Evolutionary conservation across 768 basidiomycete species (phyloP), one percentile per base, ranked within the genome.

Genomic region (Trametes punicea): DNA sequence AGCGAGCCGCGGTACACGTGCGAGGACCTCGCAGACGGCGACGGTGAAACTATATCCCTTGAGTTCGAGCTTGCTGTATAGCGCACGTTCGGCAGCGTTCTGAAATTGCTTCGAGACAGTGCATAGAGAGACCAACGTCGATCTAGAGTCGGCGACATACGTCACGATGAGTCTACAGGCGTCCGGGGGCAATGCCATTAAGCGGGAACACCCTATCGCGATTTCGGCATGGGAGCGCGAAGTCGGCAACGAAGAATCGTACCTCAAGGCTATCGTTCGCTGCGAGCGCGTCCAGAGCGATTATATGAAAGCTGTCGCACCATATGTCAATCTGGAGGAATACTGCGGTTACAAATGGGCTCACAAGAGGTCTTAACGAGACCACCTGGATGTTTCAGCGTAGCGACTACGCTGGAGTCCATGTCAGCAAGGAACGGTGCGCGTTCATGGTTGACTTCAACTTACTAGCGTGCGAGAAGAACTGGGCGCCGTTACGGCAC

Each of bases 121-220:
- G 68, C 80, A 84, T 30, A 88, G 76, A 16, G 73, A 62, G 56
- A 77, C 79, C 52, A 88, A 73, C 66, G 86, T 84, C 62, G 73
- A 65, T 46, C 77, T 80, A 62, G 69, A 80, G 38, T 54, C 52
- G 51, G 68, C 74, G 59, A 82, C 74, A 69, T 79, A 64, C 63
- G 75, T 76, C 39, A 80, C 79, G 64, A 87, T 80, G 64, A 76
- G 75, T 70, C 75, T 77, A 72, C 79, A 83, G 48, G 74, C 76
- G 74, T 85, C 83, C 69, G 76, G 70, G 57, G 84, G 80, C 59
- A 83, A 66, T 64, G 80, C 80, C 85, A 85, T 85, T 63, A 70
- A 75, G 46, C 34, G 42, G 34, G 38, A 7, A 11, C 15, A 2
- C 6, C 42, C 51, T 57, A 25, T 1, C 4, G n/a, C 15, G 15